phyloP scores from a whole-genome alignment of 2,329 filamentous ascomycete species.

The Leptographium procerum region DNA sequence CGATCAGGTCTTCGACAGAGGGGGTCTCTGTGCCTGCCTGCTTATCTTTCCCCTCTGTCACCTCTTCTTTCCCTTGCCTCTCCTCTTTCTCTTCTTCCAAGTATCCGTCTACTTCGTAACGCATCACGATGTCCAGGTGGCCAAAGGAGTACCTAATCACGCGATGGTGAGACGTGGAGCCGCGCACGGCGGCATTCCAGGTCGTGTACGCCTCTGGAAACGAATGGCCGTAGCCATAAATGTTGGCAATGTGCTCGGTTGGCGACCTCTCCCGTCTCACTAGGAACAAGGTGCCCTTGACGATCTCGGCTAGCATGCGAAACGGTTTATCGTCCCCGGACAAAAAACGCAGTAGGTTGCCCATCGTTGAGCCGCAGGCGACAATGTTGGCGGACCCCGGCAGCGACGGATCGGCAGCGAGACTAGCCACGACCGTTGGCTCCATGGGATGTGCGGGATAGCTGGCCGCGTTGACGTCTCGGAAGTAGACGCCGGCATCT shows the following conservation, averaged over 20 bases:
- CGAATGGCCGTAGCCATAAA: slow-evolving; percentile 52
- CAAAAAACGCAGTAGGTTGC: slow-evolving; percentile 48
- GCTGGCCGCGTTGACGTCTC: slow-evolving; percentile 41
- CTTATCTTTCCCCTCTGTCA: not conserved
- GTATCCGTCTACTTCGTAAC: slow-evolving; percentile 50
- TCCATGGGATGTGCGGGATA: slow-evolving; percentile 39
- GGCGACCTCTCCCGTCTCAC: slow-evolving; percentile 50
- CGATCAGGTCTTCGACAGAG: not conserved
- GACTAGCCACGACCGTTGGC: slow-evolving; percentile 28
- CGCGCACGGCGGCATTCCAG: slow-evolving; percentile 42
- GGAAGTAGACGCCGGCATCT: slow-evolving; percentile 39
- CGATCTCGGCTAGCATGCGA: slow-evolving; percentile 44
- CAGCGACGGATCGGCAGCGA: slow-evolving; percentile 25
- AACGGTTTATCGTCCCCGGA: slow-evolving; percentile 35
- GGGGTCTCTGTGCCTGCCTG: not conserved
- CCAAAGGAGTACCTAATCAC: slow-evolving; percentile 48
- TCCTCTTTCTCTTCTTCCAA: slow-evolving; percentile 10
- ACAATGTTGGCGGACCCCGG: slow-evolving; percentile 39
- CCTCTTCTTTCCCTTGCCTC: not conserved
- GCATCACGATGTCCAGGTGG: slow-evolving; percentile 36
- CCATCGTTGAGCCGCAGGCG: slow-evolving; percentile 48
- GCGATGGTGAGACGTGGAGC: slow-evolving; percentile 51
- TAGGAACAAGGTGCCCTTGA: slow-evolving; percentile 50
- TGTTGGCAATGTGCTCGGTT: slow-evolving; percentile 39
- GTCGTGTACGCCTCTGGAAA: slow-evolving; percentile 57